Conservation (phyloP, 2,329 filamentous ascomycete species). For the Trichoderma endophyticum region DNA sequence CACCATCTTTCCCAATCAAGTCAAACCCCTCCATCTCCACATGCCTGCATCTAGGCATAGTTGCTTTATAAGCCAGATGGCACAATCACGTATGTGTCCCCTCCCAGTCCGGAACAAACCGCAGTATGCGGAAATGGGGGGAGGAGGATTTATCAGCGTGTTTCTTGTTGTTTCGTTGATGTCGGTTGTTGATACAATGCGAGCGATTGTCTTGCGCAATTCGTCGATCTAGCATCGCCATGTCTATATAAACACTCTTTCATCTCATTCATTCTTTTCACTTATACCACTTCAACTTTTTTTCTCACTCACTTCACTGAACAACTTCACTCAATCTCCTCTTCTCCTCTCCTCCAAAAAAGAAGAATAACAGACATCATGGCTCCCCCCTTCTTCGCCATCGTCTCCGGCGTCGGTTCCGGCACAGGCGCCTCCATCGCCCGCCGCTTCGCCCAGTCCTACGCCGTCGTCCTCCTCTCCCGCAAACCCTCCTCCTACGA, state of each 20-base stretch:
- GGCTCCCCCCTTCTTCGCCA: conserved; percentile 51
- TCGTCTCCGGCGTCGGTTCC: conserved; percentile 70
- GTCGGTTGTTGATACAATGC: background rate
- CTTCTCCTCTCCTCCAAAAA: background rate
- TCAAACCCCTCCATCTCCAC: background rate
- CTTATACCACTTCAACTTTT: background rate
- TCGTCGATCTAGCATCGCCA: background rate
- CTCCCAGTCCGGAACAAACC: background rate
- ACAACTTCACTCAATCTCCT: background rate
- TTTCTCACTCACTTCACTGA: background rate
- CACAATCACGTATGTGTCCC: background rate
- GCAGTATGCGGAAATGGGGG: background rate
- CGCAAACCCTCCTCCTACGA: conserved; percentile 64
- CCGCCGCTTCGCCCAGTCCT: conserved; percentile 58
- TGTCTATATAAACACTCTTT: background rate
- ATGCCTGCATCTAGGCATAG: background rate
- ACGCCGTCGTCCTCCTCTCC: conserved; percentile 73
- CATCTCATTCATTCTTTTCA: background rate
- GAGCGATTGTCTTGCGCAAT: background rate
- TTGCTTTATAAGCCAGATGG: conserved; percentile 14
- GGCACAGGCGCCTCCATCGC: conserved; percentile 59
- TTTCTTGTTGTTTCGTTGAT: background rate
- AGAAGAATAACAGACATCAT: background rate
- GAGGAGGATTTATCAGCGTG: background rate
- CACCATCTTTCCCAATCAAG: background rate